These are phyloP conservation scores for Prunus mongolica DNA, from an alignment of 306 rosid species.

Conservation along the genomic window DNA sequence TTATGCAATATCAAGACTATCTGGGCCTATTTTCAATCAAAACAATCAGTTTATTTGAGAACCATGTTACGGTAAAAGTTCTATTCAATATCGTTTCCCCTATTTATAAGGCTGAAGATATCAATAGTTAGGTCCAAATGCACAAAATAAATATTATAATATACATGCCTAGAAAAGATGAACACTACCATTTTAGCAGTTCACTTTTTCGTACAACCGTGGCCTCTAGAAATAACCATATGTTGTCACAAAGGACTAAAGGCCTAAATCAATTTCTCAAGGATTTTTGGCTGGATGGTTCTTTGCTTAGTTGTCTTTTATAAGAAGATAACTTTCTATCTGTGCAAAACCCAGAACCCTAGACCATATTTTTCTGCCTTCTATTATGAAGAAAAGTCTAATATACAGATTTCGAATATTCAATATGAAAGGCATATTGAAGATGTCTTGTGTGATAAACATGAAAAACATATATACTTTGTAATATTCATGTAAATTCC, in stretches of 20 bases:
- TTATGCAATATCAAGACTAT: too few relatives aligned
- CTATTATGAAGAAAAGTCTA: too few relatives aligned
- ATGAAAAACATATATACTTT: not conserved
- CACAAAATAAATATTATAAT: not conserved
- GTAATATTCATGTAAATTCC: not conserved
- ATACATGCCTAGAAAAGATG: not conserved
- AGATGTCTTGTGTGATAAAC: not conserved
- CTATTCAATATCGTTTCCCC: too few relatives aligned
- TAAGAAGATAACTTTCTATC: not conserved
- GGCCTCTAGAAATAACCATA: not conserved
- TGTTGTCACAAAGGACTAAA: not conserved
- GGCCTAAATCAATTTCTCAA: not conserved
- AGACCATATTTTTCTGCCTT: not conserved
- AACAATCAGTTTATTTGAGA: too few relatives aligned
- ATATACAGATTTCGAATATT: not conserved
- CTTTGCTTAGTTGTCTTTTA: not conserved
- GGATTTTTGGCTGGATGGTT: not conserved
- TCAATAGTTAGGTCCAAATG: not conserved
- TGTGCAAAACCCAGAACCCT: too few relatives aligned
- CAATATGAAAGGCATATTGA: not conserved
- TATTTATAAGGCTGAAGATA: not conserved
- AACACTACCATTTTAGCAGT: not conserved
- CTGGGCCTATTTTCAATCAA: too few relatives aligned
- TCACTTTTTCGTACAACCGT: not conserved
- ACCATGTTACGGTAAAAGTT: too few relatives aligned